A percentile compares a stretch with the other conserved stretches of the same genome.
Conservation (phyloP, 2,329 filamentous ascomycete genomes). For the Pseudogymnoascus sp. region DNA sequence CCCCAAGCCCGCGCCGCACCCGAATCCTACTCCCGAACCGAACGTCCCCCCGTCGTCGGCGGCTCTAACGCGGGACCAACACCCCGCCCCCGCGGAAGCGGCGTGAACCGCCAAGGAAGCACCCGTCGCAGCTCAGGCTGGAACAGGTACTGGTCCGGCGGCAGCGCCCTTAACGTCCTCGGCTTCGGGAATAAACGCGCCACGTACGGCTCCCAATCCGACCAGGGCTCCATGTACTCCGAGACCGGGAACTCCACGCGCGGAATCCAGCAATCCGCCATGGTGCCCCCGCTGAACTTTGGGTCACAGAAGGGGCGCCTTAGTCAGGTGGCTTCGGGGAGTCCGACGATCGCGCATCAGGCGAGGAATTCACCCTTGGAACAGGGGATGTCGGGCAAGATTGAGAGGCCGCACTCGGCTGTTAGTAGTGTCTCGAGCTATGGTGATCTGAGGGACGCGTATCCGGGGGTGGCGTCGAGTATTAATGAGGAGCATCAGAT, state of each 20-base stretch:
- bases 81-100: constrained; percentile 18
- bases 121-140: constrained; percentile 60
- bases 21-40: neutral
- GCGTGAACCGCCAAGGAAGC: constrained; percentile 17
- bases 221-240: constrained; percentile 45
- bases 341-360: constrained; percentile 58
- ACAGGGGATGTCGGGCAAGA: constrained; percentile 51
- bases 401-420: constrained; percentile 47
- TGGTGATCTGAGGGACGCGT: constrained; percentile 34
- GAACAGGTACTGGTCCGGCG: constrained; percentile 71
- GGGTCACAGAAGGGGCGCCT: constrained; percentile 47
- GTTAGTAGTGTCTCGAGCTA: constrained; percentile 23
- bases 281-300: constrained; percentile 59
- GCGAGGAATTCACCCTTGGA: constrained; percentile 41
- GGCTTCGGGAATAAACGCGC: constrained; percentile 43
- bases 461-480: constrained; percentile 58
- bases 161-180: constrained; percentile 57
- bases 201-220: constrained; percentile 41
- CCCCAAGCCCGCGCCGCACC: constrained; percentile 31
- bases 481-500: constrained; percentile 38
- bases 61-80: constrained; percentile 28
- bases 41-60: constrained; percentile 20
- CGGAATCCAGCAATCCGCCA: constrained; percentile 57
- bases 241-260: constrained; percentile 31
- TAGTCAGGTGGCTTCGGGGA: constrained; percentile 58